phyloP scores from a whole-genome alignment of 441 rosid species.

The Theobroma grandiflorum region DNA sequence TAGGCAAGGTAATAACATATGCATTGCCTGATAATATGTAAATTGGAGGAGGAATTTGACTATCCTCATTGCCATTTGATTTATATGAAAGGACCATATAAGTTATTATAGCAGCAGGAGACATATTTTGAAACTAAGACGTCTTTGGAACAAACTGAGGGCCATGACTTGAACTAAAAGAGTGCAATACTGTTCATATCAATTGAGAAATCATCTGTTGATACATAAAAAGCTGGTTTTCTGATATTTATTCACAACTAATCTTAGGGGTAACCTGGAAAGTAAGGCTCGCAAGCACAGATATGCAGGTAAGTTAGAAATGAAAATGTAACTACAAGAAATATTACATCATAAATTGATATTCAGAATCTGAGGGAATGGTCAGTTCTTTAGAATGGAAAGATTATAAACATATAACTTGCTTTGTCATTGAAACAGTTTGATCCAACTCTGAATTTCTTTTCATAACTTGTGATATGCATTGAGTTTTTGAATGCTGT shows the following conservation, averaged over 20 bases:
- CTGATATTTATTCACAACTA: not conserved
- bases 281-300: not conserved
- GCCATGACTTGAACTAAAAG: not conserved
- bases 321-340: too few species aligned
- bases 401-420: too few species aligned
- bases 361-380: too few species aligned
- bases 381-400: too few species aligned
- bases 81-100: not conserved
- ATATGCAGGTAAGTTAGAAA: not conserved
- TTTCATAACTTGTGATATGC: too few species aligned
- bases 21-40: not conserved
- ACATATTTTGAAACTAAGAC: not conserved
- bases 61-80: conserved; percentile 13
- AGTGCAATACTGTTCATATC: not conserved
- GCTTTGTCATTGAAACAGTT: too few species aligned
- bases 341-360: too few species aligned
- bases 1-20: not conserved
- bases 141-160: conserved; percentile 4
- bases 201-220: not conserved
- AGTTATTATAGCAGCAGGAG: not conserved
- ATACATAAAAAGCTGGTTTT: not conserved
- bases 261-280: not conserved
- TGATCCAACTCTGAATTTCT: too few species aligned
- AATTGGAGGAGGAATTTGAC: not conserved
- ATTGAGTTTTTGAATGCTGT: too few species aligned